Conservation (phyloP, 2,329 filamentous ascomycete genomes). For the Juglanconis sp. region DNA sequence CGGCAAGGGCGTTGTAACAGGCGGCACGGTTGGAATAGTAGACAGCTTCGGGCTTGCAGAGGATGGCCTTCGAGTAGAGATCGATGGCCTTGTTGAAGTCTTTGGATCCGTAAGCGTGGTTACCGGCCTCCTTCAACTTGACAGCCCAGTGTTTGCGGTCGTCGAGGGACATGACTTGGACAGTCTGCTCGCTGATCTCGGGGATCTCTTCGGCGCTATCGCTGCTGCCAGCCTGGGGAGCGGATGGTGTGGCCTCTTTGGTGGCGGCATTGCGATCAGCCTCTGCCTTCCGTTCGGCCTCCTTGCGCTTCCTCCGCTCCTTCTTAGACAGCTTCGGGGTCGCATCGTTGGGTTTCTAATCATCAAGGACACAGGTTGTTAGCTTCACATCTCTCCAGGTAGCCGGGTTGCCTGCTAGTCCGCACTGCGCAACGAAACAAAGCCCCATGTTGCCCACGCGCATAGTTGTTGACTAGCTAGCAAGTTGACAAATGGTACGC, state of each 20-base stretch:
- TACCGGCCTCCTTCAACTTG: conserved; percentile 91
- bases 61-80: conserved; percentile 90
- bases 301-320: conserved; percentile 83
- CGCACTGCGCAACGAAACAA: too few species aligned
- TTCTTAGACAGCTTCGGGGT: conserved; percentile 81
- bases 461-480: not conserved
- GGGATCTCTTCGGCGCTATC: conserved; percentile 67
- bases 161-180: conserved; percentile 51
- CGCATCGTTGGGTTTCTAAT: conserved; percentile 40
- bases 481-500: conserved; percentile 27
- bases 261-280: conserved; percentile 35
- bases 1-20: conserved; percentile 87
- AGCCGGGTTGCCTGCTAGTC: not conserved
- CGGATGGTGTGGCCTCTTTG: conserved; percentile 23
- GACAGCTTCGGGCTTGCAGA: conserved; percentile 95
- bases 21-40: conserved; percentile 99
- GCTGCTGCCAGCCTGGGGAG: conserved; percentile 45
- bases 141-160: conserved; percentile 83
- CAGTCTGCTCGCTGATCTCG: conserved; percentile 58
- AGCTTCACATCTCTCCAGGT: not conserved
- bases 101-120: conserved; percentile 93
- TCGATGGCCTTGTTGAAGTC: conserved; percentile 92
- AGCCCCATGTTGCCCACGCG: not conserved
- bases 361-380: not conserved
- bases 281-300: conserved; percentile 61